Base-by-base conservation (phyloP, 306 rosid species). In the Cicer bijugum region DNA sequence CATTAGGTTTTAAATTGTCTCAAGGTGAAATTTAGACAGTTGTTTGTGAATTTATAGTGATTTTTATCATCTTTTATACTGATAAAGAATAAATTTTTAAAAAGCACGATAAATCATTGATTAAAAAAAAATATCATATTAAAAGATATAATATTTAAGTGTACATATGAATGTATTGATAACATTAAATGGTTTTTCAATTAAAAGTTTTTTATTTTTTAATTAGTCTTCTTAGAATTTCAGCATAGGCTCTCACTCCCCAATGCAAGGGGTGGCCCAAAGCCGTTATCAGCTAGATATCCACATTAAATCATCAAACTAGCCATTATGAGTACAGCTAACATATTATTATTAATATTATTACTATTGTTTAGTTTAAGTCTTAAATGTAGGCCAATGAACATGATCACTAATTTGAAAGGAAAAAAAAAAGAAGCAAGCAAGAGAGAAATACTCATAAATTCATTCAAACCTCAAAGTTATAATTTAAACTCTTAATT, bases 241-340 rank as follows among this genome's bases (percentile, higher is more conserved):
- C 14, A n/a, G 8, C 6, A 16, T 1, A 12, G 51, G 35, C 19
- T 50, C 55, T 50, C n/a, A 19, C 55, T 50, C n/a, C 55, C 55
- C 14, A 12, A 19, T 75, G 66, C 45, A 33, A 43, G 17, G 42
- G 46, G 69, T 58, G 74, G 47, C 72, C 75, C 57, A 51, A 67
- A 64, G 75, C 50, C 82, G 67, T 63, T 75, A 76, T 61, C 11
- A 57, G 39, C 57, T n/a, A 14, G 66, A 28, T 28, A 20, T 11
- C 59, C 23, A 70, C 63, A 61, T 75, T 43, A 63, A 69, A 72
- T 75, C 74, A 77, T 78, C 61, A 78, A 76, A 67, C 48, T 39
- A 52, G 43, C 88, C 90, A 75, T 16, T 44, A 72, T 46, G 40
- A 63, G 44, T 50, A 43, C 89, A 61, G 82, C 77, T 70, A 58